Conservation (phyloP, 768 basidiomycete species). For the Hygrocybe punicea region DNA sequence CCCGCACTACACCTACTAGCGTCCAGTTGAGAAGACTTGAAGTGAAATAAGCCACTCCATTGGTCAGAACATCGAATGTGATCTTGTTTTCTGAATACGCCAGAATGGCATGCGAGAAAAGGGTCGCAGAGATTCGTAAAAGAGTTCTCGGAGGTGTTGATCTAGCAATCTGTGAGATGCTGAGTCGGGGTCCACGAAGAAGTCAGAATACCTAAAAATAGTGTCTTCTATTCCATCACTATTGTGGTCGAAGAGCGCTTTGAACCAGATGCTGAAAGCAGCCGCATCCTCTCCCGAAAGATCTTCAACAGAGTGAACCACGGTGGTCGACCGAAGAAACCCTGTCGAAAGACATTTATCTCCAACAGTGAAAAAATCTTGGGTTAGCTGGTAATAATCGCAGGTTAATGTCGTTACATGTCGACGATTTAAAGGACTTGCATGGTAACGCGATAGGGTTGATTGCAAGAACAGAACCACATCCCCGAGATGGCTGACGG, state of each 20-base stretch:
- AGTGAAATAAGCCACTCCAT: slow-evolving; percentile 75
- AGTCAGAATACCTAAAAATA: slow-evolving; percentile 51
- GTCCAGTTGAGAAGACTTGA: slow-evolving; percentile 77
- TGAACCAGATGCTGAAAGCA: slow-evolving; percentile 62
- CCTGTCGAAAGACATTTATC: slow-evolving; percentile 45
- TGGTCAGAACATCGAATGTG: slow-evolving; percentile 64
- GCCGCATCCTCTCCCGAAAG: slow-evolving; percentile 42
- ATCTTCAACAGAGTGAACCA: slow-evolving; percentile 39
- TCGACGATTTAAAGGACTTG: slow-evolving; percentile 23
- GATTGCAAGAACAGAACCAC: slow-evolving; percentile 75
- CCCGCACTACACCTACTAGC: slow-evolving; percentile 66
- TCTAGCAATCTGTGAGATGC: slow-evolving; percentile 33
- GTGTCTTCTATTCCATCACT: slow-evolving; percentile 84
- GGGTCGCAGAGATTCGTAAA: slow-evolving; percentile 60
- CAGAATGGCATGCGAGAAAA: slow-evolving; percentile 63
- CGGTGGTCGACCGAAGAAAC: slow-evolving; percentile 50
- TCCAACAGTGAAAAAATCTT: slow-evolving; percentile 45
- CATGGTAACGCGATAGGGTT: slow-evolving; percentile 62
- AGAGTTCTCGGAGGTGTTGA: slow-evolving; percentile 68
- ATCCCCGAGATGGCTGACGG: slow-evolving; percentile 72
- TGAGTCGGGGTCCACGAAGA: background rate
- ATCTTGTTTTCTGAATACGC: slow-evolving; percentile 50
- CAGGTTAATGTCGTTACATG: slow-evolving; percentile 2
- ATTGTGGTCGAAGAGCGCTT: slow-evolving; percentile 70
- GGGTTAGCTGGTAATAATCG: slow-evolving; percentile 45